Conservation (phyloP, 805 yeast species). For the Nakazawaea ernobii region DNA sequence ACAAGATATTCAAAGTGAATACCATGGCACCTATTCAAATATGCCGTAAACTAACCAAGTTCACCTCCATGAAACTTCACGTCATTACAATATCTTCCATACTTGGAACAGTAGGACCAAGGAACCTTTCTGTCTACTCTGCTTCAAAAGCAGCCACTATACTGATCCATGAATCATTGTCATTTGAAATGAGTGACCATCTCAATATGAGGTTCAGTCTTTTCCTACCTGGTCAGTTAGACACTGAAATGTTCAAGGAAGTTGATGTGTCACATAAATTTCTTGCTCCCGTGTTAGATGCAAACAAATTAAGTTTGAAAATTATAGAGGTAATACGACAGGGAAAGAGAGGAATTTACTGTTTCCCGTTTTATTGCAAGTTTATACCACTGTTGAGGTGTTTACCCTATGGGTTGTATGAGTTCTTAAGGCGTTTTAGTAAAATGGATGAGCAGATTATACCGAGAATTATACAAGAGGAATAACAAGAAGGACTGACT, state of each 20-base stretch:
- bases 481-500: not conserved
- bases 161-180: conserved; percentile 39
- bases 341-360: conserved; percentile 37
- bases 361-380: conserved; percentile 42
- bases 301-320: conserved; percentile 27
- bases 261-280: conserved; percentile 34
- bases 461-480: not conserved
- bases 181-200: conserved; percentile 28
- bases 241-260: conserved; percentile 43
- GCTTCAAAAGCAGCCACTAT: conserved; percentile 43
- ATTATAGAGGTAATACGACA: conserved; percentile 26
- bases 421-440: conserved; percentile 21
- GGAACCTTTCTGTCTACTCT: conserved; percentile 39
- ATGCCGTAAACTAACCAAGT: conserved; percentile 31
- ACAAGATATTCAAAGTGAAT: conserved; percentile 33
- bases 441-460: conserved; percentile 22
- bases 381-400: conserved; percentile 35
- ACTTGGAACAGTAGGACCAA: conserved; percentile 44
- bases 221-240: conserved; percentile 47
- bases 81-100: conserved; percentile 41
- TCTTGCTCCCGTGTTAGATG: conserved; percentile 43
- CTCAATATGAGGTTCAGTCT: conserved; percentile 27
- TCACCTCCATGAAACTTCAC: conserved; percentile 28
- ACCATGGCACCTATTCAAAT: conserved; percentile 38
- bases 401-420: conserved; percentile 35